These are phyloP conservation scores for Polyporus arcularius DNA, from an alignment of 768 basidiomycete genomes.

Conservation along the genomic window DNA sequence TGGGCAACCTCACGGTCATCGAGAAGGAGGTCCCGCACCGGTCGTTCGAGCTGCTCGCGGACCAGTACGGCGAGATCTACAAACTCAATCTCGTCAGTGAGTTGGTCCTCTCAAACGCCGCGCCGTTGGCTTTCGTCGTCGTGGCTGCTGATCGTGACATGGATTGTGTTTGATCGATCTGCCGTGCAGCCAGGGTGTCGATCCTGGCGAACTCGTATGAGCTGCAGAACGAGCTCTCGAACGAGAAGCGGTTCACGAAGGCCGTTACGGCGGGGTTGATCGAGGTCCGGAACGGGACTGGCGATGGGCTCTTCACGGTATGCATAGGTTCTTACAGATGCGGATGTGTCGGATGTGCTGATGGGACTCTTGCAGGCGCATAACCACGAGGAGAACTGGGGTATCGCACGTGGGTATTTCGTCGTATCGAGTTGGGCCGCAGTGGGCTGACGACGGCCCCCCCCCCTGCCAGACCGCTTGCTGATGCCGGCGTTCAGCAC, in stretches of 20 bases:
- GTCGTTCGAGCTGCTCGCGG: conserved; percentile 37
- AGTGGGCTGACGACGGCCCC: too few species aligned
- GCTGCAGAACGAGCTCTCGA: conserved; percentile 42
- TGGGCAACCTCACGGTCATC: conserved; percentile 41
- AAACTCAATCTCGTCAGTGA: conserved; percentile 38
- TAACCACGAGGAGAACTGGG: conserved; percentile 48
- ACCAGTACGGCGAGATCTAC: conserved; percentile 46
- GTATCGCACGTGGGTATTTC: conserved; percentile 39
- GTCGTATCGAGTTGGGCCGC: too few species aligned
- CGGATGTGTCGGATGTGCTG: too few species aligned
- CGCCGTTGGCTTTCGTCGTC: too few species aligned
- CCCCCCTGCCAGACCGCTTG: too few species aligned
- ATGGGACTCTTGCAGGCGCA: too few species aligned
- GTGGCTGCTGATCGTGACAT: too few species aligned
- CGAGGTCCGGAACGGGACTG: conserved; percentile 38
- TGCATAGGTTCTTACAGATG: too few species aligned
- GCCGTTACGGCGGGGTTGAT: conserved; percentile 34
- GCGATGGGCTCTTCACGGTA: conserved; percentile 46
- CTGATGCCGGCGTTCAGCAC: conserved; percentile 46
- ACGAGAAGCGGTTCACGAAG: conserved; percentile 47
- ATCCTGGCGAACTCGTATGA: conserved; percentile 37
- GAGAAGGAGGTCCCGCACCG: conserved; percentile 39
- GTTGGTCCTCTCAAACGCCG: too few species aligned
- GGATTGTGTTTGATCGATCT: neutral
- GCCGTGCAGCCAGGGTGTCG: conserved; percentile 26